Base-by-base conservation (phyloP, 768 basidiomycete species). In the Leccinum aurantiacum region DNA sequence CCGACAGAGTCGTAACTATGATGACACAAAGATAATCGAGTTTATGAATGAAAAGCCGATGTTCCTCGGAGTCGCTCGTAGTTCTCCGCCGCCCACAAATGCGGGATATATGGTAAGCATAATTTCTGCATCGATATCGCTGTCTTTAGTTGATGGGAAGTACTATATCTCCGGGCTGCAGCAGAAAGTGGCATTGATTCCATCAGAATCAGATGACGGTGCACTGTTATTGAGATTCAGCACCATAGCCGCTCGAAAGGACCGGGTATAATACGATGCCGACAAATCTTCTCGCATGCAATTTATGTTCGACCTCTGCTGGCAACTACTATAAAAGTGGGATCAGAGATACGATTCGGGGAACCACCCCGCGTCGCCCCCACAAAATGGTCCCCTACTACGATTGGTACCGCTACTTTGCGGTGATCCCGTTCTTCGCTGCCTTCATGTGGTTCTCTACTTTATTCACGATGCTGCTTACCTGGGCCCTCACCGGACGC, bases 391-490 rank as follows among this genome's bases (percentile, higher is more conserved):
- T 19, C 41, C 54, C 48, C 19, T 55, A 61, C 17, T 58, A 49
- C 27, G 15, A 17, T 7, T 56, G 31, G 0, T 84, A 86, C 63
- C 88, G 86, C 81, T 74, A 75, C 61, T 87, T 85, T 74, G 82
- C 84, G 55, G 82, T 84, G 81, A 79, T 91, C 54, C 90, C 90
- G 4, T 54, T 84, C n/a, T 76, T 85, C 57, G 74, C 81, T 6
- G 79, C 86, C 0, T 76, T 84, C 60, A 79, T 89, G 41, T 92
- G 90, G 90, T 88, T 85, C 63, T 77, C 84, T 80, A 88, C 82
- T 14, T 76, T 92, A 8, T 79, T 86, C 52, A 80, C 88, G 1
- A 84, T 92, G 83, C 73, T 92, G 33, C 80, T 90, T 56, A 84
- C 84, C 27, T 92, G 89, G 88, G 78, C 86, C 22, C 83, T 83